Evolutionary conservation across 371 early-diverging fungal species (phyloP).

Genomic region (Paraphysoderma sedebokerense): DNA sequence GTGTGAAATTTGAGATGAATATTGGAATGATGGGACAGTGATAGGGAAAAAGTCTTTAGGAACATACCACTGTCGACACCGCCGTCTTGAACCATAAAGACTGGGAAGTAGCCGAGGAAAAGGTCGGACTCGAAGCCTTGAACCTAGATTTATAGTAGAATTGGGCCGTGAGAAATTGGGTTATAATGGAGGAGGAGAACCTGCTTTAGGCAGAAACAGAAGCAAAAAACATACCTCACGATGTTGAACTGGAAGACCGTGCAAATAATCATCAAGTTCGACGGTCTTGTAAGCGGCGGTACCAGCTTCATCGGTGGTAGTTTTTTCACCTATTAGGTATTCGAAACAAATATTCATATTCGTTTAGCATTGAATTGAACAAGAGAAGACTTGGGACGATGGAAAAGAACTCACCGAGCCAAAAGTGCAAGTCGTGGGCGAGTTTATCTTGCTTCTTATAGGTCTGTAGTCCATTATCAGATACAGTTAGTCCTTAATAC

Average conservation of each 20-base stretch:
- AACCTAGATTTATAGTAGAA: no score
- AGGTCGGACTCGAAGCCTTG: constrained; percentile 42
- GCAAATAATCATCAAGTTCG: constrained; percentile 61
- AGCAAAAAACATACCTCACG: constrained; percentile 32
- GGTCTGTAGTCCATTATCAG: constrained; percentile 18
- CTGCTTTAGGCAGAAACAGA: background rate
- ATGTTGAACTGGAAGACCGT: constrained; percentile 50
- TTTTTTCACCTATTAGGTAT: background rate
- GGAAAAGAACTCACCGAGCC: constrained; percentile 66
- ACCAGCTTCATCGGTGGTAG: constrained; percentile 48
- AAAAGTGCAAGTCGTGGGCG: constrained; percentile 64
- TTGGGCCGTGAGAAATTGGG: no score
- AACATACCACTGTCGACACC: no score
- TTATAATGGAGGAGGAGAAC: no score
- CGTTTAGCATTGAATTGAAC: background rate
- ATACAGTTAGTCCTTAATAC: background rate
- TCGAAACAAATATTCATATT: background rate
- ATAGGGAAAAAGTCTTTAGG: no score
- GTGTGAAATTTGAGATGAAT: no score
- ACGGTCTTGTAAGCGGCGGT: constrained; percentile 83
- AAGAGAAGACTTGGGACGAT: background rate
- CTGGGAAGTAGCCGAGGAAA: constrained; percentile 46
- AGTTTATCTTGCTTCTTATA: constrained; percentile 43
- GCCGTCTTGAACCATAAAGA: constrained; percentile 37
- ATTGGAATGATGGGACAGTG: no score